Percentiles rank a stretch among this genome's conserved stretches.
phyloP scores from a whole-genome alignment of 306 rosid genomes.

The Astragalus membranaceus region DNA sequence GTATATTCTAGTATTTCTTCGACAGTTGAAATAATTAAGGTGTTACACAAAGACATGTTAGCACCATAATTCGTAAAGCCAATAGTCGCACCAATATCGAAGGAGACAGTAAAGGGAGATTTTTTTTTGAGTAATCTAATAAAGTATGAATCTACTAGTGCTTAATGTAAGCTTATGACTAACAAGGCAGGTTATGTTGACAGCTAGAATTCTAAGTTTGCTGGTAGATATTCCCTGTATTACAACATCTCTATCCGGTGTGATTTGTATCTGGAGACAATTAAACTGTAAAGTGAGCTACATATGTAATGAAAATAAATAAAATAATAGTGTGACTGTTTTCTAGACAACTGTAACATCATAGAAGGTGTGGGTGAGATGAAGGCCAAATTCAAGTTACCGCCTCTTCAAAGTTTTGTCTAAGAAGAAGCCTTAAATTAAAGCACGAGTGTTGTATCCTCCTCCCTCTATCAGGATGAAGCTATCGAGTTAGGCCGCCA shows the following conservation, averaged over 20 bases:
- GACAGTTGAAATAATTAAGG: too few species aligned
- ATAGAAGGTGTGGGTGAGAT: too few species aligned
- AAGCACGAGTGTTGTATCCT: constrained; percentile 1
- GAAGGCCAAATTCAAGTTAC: too few species aligned
- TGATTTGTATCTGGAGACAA: constrained; percentile 3
- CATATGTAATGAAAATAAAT: neutral
- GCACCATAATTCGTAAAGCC: too few species aligned
- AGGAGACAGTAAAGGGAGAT: too few species aligned
- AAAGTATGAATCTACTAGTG: neutral
- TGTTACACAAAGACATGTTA: too few species aligned
- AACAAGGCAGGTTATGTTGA: too few species aligned
- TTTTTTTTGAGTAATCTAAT: neutral
- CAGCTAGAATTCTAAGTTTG: constrained; percentile 17
- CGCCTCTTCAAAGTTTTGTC: constrained; percentile 11
- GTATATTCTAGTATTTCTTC: too few species aligned
- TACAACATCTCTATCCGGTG: neutral
- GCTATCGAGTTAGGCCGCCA: constrained; percentile 61
- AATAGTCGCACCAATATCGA: too few species aligned
- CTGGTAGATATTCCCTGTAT: neutral
- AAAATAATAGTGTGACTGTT: neutral
- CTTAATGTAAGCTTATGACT: neutral
- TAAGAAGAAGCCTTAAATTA: constrained; percentile 7
- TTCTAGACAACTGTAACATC: too few species aligned
- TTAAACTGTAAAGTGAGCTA: neutral
- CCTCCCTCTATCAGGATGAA: constrained; percentile 38